phyloP scores from a whole-genome alignment of 31 red algal genomes.

The Odonthalia washingtoniensis region DNA sequence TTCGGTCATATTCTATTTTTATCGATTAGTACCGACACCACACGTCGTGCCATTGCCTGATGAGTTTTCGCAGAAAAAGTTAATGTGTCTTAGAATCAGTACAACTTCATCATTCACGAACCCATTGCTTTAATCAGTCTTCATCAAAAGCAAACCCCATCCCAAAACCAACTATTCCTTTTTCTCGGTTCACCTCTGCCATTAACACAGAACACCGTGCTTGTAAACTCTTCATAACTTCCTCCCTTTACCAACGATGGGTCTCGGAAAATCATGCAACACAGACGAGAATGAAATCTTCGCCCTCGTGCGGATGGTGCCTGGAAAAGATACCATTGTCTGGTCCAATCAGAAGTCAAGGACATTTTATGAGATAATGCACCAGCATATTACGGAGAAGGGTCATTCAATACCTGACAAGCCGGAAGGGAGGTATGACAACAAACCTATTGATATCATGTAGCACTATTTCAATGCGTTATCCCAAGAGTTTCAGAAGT shows the following conservation, averaged over 20 bases:
- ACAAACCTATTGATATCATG: not conserved
- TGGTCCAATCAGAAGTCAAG: not conserved
- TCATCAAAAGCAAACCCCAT: not conserved
- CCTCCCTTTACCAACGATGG: too few relatives aligned
- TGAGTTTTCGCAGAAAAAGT: not conserved
- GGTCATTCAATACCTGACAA: too few relatives aligned
- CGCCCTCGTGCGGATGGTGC: not conserved
- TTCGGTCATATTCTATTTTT: not conserved
- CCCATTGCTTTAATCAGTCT: not conserved
- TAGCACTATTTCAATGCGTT: not conserved
- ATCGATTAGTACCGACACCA: not conserved
- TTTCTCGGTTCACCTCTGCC: too few relatives aligned
- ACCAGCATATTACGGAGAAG: not conserved
- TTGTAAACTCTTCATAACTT: too few relatives aligned
- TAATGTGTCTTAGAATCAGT: not conserved
- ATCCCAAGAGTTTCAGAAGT: not conserved
- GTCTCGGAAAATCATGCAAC: not conserved
- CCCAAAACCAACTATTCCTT: not conserved
- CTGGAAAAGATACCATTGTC: not conserved
- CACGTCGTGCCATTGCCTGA: not conserved
- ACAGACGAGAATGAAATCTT: not conserved
- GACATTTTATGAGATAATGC: not conserved
- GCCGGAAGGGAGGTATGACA: not conserved
- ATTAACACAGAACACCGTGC: too few relatives aligned
- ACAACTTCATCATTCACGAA: not conserved